Percentiles rank a stretch among this genome's conserved stretches.
Conservation (phyloP, 768 basidiomycete species). For the Suillus subalutaceus region DNA sequence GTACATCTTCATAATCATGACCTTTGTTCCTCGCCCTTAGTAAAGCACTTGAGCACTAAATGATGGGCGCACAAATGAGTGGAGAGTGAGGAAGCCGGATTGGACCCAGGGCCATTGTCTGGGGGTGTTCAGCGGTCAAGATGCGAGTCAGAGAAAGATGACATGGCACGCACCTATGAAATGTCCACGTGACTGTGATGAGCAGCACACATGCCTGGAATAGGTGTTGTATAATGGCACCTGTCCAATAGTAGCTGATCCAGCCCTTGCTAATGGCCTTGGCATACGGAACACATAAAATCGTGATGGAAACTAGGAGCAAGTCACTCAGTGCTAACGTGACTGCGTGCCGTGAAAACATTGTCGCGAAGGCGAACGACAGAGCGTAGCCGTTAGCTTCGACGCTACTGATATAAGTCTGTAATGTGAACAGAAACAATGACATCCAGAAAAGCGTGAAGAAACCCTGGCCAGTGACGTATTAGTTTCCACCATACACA, state of each 20-base stretch:
- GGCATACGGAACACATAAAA: slow-evolving; percentile 82
- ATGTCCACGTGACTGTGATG: slow-evolving; percentile 85
- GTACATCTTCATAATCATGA: slow-evolving; percentile 96
- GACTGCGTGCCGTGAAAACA: slow-evolving; percentile 86
- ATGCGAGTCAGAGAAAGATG: not conserved
- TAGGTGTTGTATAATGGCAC: slow-evolving; percentile 76
- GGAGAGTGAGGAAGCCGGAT: slow-evolving; percentile 85
- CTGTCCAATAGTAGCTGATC: slow-evolving; percentile 80
- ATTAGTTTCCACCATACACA: not conserved
- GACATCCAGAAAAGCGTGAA: slow-evolving; percentile 94
- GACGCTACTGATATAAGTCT: slow-evolving; percentile 76
- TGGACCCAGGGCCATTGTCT: slow-evolving; percentile 99
- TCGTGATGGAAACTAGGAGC: slow-evolving; percentile 76
- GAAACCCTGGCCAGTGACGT: slow-evolving; percentile 66
- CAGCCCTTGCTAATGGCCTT: slow-evolving; percentile 75
- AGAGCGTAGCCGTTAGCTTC: slow-evolving; percentile 80
- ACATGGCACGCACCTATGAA: slow-evolving; percentile 59
- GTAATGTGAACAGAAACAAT: slow-evolving; percentile 78
- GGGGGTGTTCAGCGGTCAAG: not conserved
- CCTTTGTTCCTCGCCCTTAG: slow-evolving; percentile 35
- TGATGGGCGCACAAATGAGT: slow-evolving; percentile 64
- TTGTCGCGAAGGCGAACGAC: slow-evolving; percentile 77
- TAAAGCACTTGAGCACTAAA: slow-evolving; percentile 11
- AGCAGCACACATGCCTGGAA: slow-evolving; percentile 77
- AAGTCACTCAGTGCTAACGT: slow-evolving; percentile 84